Evolutionary conservation across 441 rosid species (phyloP), one percentile per base, ranked within the genome.

Genomic region (Daphne laureola): DNA sequence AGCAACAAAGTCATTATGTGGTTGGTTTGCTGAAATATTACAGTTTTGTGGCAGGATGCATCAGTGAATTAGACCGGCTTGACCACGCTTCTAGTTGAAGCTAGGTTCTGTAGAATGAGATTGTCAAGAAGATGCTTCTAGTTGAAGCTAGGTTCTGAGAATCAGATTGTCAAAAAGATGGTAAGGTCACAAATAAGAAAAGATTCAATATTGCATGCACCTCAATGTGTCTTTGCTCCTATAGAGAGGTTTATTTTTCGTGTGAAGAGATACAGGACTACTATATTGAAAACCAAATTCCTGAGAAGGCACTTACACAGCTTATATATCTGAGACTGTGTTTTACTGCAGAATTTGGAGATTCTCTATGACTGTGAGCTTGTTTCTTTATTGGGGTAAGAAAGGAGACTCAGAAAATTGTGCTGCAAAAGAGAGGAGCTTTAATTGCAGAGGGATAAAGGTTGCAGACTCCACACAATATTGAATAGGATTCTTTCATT

Each of bases 361-460:
- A 8, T 57, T 47, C 25, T 21, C 25, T 21, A 21, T 43, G 38
- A 6, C 38, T 52, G 4, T 60, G 47, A 43, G 53, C 35, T 12
- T 18, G 55, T 65, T 8, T 49, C 53, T 75, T 54, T 53, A 57
- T 46, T 62, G 79, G 87, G 81, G 50, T 51, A 81, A 77, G 55
- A 77, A 72, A 46, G 77, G 84, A 8, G 87, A 84, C 49, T 82
- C 82, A 9, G 87, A 81, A 84, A 77, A 70, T 63, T 84, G 59
- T 82, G 80, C 3, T 64, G 62, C 52, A 79, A 81, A 65, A 75
- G 75, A 66, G 87, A 84, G 75, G 87, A 77, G 62, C 86, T 84
- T 52, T 83, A 81, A 69, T 59, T 73, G 63, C 80, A 70, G 69
- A 67, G 66, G 61, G 74, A 67, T 64, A 81, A 77, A 76, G 91